Evolutionary conservation across 2,329 filamentous ascomycete genomes (phyloP), one percentile per base, ranked within the genome.

Genomic region (Aspergillus arachidicola): DNA sequence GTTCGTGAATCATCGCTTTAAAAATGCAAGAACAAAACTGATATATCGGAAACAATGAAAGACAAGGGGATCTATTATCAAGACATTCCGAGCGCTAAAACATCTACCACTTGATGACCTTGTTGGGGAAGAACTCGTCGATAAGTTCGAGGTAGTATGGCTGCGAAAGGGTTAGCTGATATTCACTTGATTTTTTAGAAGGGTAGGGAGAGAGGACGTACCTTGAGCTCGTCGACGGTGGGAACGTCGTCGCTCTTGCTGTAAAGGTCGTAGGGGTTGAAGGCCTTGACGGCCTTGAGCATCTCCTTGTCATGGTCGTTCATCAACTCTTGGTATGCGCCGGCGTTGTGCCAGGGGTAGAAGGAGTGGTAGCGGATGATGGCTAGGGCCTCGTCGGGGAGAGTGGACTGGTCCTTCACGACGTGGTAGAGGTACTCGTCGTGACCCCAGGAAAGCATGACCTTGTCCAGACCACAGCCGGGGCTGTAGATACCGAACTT

Each of bases 331-430:
- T 80, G 79, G 80, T 97, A 97, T 7, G 91, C 93, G 60, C 89
- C 90, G 76, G 90, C 89, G 65, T 85, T 87, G 80, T 96, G 93
- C 93, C 93, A 97, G 19, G 93, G 90, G 80, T 97, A 97, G 81
- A 96, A 96, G 6, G 89, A 92, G 81, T 97, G 93, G 80, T 96
- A 96, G 61, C 93, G 85, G 76, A 97, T 95, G 92, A 97, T 96
- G 64, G 93, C 93, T 12, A 97, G 85, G 0, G 90, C 91, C 84
- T 96, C 93, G 54, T 86, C 84, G 0, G 93, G 93, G 50, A 97
- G 84, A 0, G 83, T 90, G 56, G 86, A 90, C 83, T 96, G 93
- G 66, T 91, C 89, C 82, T 93, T 93, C 79, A 91, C 88, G 65
- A 96, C 89, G 73, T 93, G 89, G 83, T 96, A 97, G 43, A 80